Conservation (phyloP, 805 yeast genomes). For the Ogataea pignaliae region DNA sequence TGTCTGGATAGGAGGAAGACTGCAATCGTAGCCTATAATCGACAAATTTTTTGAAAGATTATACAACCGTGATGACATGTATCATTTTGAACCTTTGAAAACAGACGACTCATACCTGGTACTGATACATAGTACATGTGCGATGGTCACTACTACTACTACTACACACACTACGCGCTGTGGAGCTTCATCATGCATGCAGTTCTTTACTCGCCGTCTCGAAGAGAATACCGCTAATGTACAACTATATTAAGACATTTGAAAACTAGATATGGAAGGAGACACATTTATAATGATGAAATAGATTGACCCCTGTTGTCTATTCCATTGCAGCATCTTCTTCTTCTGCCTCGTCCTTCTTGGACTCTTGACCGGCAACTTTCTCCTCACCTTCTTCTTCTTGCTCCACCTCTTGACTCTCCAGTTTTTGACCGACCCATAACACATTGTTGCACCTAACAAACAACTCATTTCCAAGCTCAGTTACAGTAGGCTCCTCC, state of each 20-base stretch:
- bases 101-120: too few species aligned
- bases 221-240: too few species aligned
- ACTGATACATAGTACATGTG: too few species aligned
- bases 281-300: too few species aligned
- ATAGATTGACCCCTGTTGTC: neutral
- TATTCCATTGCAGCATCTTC: slow-evolving; percentile 11
- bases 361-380: slow-evolving; percentile 4
- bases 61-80: too few species aligned
- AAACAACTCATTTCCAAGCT: slow-evolving; percentile 54
- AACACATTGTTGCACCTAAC: slow-evolving; percentile 89
- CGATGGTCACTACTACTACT: too few species aligned
- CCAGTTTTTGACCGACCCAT: slow-evolving; percentile 57
- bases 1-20: neutral
- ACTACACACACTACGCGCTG: too few species aligned
- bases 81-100: too few species aligned
- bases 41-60: neutral
- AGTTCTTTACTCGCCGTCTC: too few species aligned
- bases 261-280: too few species aligned
- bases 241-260: too few species aligned
- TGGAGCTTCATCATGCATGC: neutral
- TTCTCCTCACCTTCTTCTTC: slow-evolving; percentile 7
- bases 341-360: slow-evolving; percentile 3
- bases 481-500: slow-evolving; percentile 39
- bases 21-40: neutral
- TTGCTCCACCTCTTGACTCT: slow-evolving; percentile 13